phyloP scores from a whole-genome alignment of 768 basidiomycete species.

The Gloeophyllum trabeum region DNA sequence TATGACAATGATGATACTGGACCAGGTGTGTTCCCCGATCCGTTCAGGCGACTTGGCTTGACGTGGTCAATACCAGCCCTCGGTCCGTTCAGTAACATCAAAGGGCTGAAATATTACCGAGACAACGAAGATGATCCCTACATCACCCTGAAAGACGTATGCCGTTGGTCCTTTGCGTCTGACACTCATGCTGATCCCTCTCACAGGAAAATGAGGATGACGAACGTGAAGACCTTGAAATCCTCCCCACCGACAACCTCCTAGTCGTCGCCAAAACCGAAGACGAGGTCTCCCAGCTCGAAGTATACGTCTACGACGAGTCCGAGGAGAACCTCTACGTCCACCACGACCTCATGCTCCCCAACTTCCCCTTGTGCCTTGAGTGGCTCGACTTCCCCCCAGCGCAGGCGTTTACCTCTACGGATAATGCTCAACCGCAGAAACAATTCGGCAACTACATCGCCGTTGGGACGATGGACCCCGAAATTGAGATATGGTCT shows the following conservation, averaged over 20 bases:
- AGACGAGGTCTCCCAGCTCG: slow-evolving; percentile 92
- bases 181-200: neutral
- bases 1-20: slow-evolving; percentile 73
- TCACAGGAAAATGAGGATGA: slow-evolving; percentile 60
- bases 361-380: slow-evolving; percentile 94
- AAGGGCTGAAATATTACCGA: slow-evolving; percentile 85
- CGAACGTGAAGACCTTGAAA: slow-evolving; percentile 83
- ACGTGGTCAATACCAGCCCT: slow-evolving; percentile 25
- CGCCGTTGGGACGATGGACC: slow-evolving; percentile 94
- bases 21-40: slow-evolving; percentile 17
- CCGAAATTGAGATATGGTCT: slow-evolving; percentile 98
- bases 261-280: slow-evolving; percentile 90
- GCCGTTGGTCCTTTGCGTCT: slow-evolving; percentile 13
- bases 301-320: slow-evolving; percentile 94
- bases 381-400: slow-evolving; percentile 99
- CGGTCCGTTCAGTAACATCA: slow-evolving; percentile 91
- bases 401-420: slow-evolving; percentile 31
- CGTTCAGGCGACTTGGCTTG: neutral
- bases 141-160: slow-evolving; percentile 88
- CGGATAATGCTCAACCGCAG: slow-evolving; percentile 18
- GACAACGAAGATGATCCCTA: slow-evolving; percentile 94
- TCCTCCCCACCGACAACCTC: slow-evolving; percentile 86
- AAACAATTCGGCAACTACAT: slow-evolving; percentile 72
- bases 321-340: slow-evolving; percentile 84
- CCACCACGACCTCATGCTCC: slow-evolving; percentile 96